Percentiles rank a stretch among this genome's conserved stretches.
Evolutionary conservation across 2,329 filamentous ascomycete genomes (phyloP).

Genomic region (Helotiales sp.): DNA sequence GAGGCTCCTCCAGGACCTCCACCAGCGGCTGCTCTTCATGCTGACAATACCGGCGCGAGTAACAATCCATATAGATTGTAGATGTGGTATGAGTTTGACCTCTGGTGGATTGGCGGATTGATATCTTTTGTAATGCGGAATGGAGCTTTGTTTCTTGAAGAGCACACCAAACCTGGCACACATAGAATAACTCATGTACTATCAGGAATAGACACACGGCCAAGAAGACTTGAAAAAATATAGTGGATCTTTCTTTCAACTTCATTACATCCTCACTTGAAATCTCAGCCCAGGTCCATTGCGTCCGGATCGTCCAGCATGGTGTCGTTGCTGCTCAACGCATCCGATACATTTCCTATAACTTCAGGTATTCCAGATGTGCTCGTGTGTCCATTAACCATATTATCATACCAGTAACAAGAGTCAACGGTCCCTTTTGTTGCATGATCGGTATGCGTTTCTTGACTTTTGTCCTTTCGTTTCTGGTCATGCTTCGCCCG

Average conservation of each 20-base stretch:
- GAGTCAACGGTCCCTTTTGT: constrained; percentile 19
- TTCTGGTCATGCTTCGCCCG: constrained; percentile 57
- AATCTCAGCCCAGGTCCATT: constrained; percentile 59
- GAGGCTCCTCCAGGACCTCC: constrained; percentile 52
- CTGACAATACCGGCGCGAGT: constrained; percentile 35
- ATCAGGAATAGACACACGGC: constrained; percentile 37
- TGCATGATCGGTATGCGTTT: constrained; percentile 18
- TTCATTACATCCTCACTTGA: not conserved
- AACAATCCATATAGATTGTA: constrained; percentile 37
- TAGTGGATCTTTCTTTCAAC: constrained; percentile 4
- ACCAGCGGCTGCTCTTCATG: constrained; percentile 36
- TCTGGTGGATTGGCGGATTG: constrained; percentile 5
- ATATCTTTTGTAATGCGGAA: constrained; percentile 24
- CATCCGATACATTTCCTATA: not conserved
- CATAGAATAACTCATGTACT: constrained; percentile 24
- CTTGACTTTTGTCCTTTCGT: constrained; percentile 29
- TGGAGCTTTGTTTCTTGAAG: constrained; percentile 18
- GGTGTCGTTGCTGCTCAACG: not conserved
- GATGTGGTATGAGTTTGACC: not conserved
- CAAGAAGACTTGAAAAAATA: constrained; percentile 14
- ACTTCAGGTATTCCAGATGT: not conserved
- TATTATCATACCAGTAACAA: constrained; percentile 17
- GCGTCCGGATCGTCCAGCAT: constrained; percentile 54
- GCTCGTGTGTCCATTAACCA: constrained; percentile 9
- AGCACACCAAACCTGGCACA: not conserved